Evolutionary conservation across 2,329 filamentous ascomycete genomes (phyloP), one percentile per base, ranked within the genome.

Genomic region (Cercospora nicotianae): DNA sequence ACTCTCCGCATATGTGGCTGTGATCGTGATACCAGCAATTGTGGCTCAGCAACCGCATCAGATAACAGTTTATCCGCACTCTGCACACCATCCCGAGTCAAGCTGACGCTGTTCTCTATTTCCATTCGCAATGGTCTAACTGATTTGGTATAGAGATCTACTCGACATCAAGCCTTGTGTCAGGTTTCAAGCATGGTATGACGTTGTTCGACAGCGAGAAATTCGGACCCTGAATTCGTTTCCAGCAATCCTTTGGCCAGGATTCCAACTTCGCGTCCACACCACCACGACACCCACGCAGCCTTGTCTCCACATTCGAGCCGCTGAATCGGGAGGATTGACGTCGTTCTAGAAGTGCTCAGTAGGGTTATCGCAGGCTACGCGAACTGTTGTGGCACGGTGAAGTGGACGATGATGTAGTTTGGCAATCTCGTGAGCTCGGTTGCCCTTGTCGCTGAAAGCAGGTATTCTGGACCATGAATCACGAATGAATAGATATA

Each of bases 371-470:
- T 26, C 13, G 23, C n/a, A 26, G 30, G 28, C 28, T 10, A 59
- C 28, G 55, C 55, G 55, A 59, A 28, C 48, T 55, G 48, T 55
- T 55, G 48, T 55, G 55, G 28, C 31, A 36, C 61, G 30, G 18
- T 20, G 8, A n/a, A 9, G 53, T 57, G 53, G 51, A 57, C 26
- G 30, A 64, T 64, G 62, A 64, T 64, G 62, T 64, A 64, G 62
- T 64, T 30, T 45, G 23, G 8, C 23, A 16, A n/a, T 42, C n/a
- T 39, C 26, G 20, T 62, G 33, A 30, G 33, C 48, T 58, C 48
- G 33, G 18, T 10, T 33, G 10, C 28, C 28, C 31, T 59, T 59
- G 55, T 20, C 8, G 33, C n/a, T 42, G 13, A n/a, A 45, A 64
- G 58, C 62, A 58, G 51, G 62, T 64, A 64, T 64, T 64, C 33